A percentile compares a stretch with the other conserved stretches of the same genome.
Conservation (phyloP, 805 yeast genomes). For the Candida khao-thaluensis region DNA sequence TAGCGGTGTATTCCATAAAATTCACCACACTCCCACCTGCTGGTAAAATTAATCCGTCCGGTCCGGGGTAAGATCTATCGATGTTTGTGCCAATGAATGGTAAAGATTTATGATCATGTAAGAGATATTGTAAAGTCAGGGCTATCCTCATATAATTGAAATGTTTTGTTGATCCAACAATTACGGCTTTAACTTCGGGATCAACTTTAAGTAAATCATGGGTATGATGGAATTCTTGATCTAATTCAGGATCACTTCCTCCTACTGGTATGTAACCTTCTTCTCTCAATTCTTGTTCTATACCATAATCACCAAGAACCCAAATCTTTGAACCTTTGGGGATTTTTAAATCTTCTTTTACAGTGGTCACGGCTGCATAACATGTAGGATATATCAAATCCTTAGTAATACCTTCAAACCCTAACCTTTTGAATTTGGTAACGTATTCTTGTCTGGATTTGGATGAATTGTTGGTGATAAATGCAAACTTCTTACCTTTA, state of each 20-base stretch:
- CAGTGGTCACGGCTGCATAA: constrained; percentile 33
- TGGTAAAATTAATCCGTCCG: constrained; percentile 35
- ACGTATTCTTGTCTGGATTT: constrained; percentile 34
- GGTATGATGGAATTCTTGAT: constrained; percentile 24
- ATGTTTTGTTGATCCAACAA: constrained; percentile 39
- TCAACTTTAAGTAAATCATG: constrained; percentile 31
- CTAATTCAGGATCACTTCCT: constrained; percentile 30
- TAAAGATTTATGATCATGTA: constrained; percentile 27
- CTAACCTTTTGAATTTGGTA: constrained; percentile 30
- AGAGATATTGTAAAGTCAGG: constrained; percentile 36
- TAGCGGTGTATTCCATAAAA: constrained; percentile 35
- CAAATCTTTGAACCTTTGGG: constrained; percentile 35
- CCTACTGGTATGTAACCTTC: constrained; percentile 36
- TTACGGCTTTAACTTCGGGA: constrained; percentile 39
- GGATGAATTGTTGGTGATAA: constrained; percentile 41
- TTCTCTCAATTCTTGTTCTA: constrained; percentile 33
- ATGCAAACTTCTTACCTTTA: constrained; percentile 28
- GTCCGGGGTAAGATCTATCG: constrained; percentile 42
- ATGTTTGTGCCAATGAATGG: constrained; percentile 43
- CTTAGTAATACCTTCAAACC: constrained; percentile 27
- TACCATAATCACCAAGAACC: constrained; percentile 42
- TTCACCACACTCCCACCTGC: constrained; percentile 44
- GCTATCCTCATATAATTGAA: constrained; percentile 38
- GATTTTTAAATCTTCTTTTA: constrained; percentile 24
- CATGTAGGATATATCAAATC: constrained; percentile 36